Conservation (phyloP, 768 basidiomycete species). For the Boletus edulis region DNA sequence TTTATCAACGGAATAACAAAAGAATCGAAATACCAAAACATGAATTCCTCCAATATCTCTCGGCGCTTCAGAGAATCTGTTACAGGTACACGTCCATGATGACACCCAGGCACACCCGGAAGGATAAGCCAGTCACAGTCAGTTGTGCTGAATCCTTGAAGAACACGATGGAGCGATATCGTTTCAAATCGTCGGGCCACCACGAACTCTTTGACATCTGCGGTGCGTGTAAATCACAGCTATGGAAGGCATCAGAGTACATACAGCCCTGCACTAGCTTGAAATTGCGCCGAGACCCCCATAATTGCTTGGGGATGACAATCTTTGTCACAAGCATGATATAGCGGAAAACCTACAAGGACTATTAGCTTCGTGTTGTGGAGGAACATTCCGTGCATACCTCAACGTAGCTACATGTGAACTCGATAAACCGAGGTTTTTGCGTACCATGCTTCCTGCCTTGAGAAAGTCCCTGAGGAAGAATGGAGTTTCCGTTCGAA, state of each 20-base stretch:
- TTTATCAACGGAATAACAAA: conserved; percentile 78
- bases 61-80: conserved; percentile 73
- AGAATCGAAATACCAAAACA: conserved; percentile 94
- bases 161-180: conserved; percentile 65
- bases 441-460: conserved; percentile 41
- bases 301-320: conserved; percentile 73
- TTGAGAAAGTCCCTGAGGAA: conserved; percentile 46
- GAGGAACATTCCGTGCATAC: conserved; percentile 35
- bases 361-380: not conserved
- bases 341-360: conserved; percentile 65
- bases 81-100: conserved; percentile 51
- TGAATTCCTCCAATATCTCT: conserved; percentile 82
- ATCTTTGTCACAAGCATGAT: conserved; percentile 57
- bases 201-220: conserved; percentile 78
- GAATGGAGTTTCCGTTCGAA: conserved; percentile 47
- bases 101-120: conserved; percentile 31
- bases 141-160: conserved; percentile 73
- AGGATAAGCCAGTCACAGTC: conserved; percentile 81
- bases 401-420: conserved; percentile 62
- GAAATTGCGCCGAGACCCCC: conserved; percentile 74
- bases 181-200: conserved; percentile 78
- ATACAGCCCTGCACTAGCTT: conserved; percentile 55
- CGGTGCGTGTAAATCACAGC: not conserved
- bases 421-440: conserved; percentile 82
- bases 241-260: conserved; percentile 15